Conservation (phyloP, 352 stramenopile species). For the Phytopythium ostracodes region DNA sequence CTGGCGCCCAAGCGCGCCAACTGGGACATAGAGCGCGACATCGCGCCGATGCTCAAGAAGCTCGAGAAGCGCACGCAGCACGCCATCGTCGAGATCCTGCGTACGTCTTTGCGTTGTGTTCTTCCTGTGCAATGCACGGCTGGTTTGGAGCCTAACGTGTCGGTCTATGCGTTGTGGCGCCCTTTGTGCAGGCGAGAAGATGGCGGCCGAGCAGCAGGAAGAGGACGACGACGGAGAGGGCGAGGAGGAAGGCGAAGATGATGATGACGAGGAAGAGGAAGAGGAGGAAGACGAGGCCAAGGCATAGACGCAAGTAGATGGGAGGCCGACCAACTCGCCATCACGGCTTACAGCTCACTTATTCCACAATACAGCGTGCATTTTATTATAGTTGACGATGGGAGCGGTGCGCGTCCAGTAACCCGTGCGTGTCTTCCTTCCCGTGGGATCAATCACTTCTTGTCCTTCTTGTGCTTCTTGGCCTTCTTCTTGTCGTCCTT, state of each 20-base stretch:
- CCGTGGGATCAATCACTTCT: too few relatives aligned
- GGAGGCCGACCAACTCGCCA: neutral
- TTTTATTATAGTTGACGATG: conserved; percentile 4
- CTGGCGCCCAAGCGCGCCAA: conserved; percentile 82
- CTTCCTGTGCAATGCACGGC: neutral
- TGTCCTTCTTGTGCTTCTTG: conserved; percentile 57
- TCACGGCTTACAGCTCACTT: neutral
- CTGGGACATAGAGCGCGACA: conserved; percentile 86
- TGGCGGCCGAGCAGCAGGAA: conserved; percentile 68
- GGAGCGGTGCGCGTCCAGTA: neutral
- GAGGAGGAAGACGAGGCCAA: conserved; percentile 19
- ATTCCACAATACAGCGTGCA: neutral
- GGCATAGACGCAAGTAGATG: neutral
- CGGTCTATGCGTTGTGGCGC: neutral
- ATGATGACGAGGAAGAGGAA: conserved; percentile 25
- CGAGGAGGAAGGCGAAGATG: conserved; percentile 44
- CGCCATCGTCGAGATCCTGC: conserved; percentile 82
- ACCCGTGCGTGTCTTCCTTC: too few relatives aligned
- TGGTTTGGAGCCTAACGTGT: neutral
- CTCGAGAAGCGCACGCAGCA: conserved; percentile 83
- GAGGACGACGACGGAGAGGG: conserved; percentile 54
- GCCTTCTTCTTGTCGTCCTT: conserved; percentile 52
- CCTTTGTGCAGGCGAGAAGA: conserved; percentile 60
- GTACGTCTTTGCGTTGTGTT: conserved; percentile 29
- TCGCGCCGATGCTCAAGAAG: conserved; percentile 85